These are phyloP conservation scores for Protostelium mycophagum DNA, from an alignment of 78 protist genomes.

Conservation along the genomic window DNA sequence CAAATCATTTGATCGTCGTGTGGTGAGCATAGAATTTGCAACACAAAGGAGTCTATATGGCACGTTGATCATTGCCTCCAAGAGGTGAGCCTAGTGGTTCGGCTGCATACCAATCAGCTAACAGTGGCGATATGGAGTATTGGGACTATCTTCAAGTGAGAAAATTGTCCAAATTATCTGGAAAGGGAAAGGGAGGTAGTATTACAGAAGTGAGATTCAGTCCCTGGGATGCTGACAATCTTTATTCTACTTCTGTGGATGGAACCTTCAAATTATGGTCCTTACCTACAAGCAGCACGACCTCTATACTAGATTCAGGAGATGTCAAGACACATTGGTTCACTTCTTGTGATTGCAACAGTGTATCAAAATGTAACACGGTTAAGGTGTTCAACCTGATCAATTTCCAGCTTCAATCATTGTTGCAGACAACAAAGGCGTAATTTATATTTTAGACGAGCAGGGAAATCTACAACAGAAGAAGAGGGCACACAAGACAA, in stretches of 20 bases:
- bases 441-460: neutral
- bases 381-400: neutral
- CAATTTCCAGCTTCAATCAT: neutral
- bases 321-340: neutral
- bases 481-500: neutral
- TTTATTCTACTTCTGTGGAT: neutral
- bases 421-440: neutral
- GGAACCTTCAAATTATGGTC: neutral
- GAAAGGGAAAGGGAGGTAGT: neutral
- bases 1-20: neutral
- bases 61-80: neutral
- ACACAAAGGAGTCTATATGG: neutral
- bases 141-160: neutral
- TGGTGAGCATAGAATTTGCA: neutral
- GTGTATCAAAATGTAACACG: neutral
- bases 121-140: neutral
- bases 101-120: neutral
- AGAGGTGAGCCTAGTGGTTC: neutral
- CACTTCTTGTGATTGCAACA: neutral
- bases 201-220: neutral
- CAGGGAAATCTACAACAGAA: neutral
- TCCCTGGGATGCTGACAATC: neutral
- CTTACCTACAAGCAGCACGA: neutral
- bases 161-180: neutral
- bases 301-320: neutral